A percentile compares a stretch with the other conserved stretches of the same genome.
Evolutionary conservation across 2,329 filamentous ascomycete species (phyloP).

Genomic region (Epichloe bromicola): DNA sequence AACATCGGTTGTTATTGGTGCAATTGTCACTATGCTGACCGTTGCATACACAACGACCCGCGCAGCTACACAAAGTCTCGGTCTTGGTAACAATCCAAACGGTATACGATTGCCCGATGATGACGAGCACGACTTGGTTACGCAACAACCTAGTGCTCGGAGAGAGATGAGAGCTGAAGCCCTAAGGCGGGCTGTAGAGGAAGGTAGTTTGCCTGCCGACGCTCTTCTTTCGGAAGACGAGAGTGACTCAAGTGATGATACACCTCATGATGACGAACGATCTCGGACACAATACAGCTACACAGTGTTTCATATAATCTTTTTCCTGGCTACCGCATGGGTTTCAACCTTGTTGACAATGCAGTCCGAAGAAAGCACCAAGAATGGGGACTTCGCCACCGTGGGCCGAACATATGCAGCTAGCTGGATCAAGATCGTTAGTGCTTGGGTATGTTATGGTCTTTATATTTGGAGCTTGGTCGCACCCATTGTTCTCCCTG

Average conservation of each 20-base stretch:
- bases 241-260: slow-evolving; percentile 48
- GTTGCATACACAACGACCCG: slow-evolving; percentile 96
- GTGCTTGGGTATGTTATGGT: slow-evolving; percentile 89
- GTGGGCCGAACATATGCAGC: slow-evolving; percentile 94
- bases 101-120: slow-evolving; percentile 49
- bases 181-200: slow-evolving; percentile 80
- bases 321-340: slow-evolving; percentile 93
- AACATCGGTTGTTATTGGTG: slow-evolving; percentile 82
- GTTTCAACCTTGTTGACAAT: slow-evolving; percentile 77
- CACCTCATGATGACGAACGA: slow-evolving; percentile 75
- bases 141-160: slow-evolving; percentile 65
- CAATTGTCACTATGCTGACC: slow-evolving; percentile 90
- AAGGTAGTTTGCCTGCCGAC: slow-evolving; percentile 81
- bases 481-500: slow-evolving; percentile 73
- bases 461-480: slow-evolving; percentile 91
- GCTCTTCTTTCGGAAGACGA: slow-evolving; percentile 67
- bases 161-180: slow-evolving; percentile 90
- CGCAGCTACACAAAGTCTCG: slow-evolving; percentile 80
- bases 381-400: slow-evolving; percentile 66
- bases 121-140: slow-evolving; percentile 80
- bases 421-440: slow-evolving; percentile 98
- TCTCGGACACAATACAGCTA: slow-evolving; percentile 91
- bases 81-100: slow-evolving; percentile 44
- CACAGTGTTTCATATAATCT: slow-evolving; percentile 90
- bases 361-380: slow-evolving; percentile 53